Evolutionary conservation across 1,284 basidiomycete species (phyloP), one percentile per base, ranked within the genome.

Genomic region (Puccinia coronata): DNA sequence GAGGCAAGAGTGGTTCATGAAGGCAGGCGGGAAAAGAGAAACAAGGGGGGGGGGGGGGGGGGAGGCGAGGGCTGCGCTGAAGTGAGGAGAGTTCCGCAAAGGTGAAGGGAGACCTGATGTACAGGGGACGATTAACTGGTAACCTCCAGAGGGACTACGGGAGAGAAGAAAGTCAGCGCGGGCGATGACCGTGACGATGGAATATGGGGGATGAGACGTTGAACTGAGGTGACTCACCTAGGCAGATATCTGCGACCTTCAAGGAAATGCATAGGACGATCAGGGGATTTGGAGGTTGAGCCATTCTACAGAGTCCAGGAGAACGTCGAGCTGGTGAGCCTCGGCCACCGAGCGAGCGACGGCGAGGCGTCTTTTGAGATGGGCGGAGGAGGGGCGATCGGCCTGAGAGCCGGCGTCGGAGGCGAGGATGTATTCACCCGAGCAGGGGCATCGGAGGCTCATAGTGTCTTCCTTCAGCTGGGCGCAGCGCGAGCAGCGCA

Each of bases 381-480:
- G 81, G 9, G 39, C 25, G 6, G 36, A 63, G 16, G 63, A 61
- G 49, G 61, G 39, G 34, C 49, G 49, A 34, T 80, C 67, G 20
- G 41, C 63, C 23, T 25, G 23, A 20, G 73, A 63, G 39, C 73
- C 43, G 25, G 51, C 76, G 31, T 67, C 51, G 57, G 61, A 63
- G 23, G 59, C 65, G 41, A 78, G 76, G 83, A 91, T 89, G 86
- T 92, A 96, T 5, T 90, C 87, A 23, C 95, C 96, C 9, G 94
- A 96, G 86, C 97, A 99, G 43, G 89, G 88, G 85, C 96, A 98
- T 82, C 92, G 92, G 80, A 91, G 88, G 18, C 93, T 92, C 43
- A 98, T 89, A 85, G 95, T 96, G 84, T 95, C 92, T 77, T 92
- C 90, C 84, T 93, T 93, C 82, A 96, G 90, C 87, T 94, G 92